Percentiles rank a stretch among this genome's conserved stretches.
Evolutionary conservation across 768 basidiomycete genomes (phyloP).

Genomic region (Cyathus striatus): DNA sequence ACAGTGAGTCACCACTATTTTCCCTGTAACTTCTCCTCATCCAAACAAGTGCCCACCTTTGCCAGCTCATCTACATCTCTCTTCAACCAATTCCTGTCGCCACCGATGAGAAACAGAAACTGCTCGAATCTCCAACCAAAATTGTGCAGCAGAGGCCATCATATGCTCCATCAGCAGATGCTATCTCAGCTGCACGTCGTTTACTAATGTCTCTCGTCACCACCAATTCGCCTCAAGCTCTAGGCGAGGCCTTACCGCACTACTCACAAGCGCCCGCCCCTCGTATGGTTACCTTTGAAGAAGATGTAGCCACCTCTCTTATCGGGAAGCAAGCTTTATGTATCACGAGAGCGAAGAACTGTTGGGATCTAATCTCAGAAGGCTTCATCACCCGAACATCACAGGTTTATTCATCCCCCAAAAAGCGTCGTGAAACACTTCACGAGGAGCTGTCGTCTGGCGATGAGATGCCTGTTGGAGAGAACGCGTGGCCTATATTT

Average conservation of each 20-base stretch:
- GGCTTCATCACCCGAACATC: conserved; percentile 40
- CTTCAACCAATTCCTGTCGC: conserved; percentile 44
- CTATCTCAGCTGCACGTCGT: conserved; percentile 46
- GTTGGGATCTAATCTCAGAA: conserved; percentile 58
- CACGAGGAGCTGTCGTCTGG: conserved; percentile 19
- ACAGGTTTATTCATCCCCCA: conserved; percentile 19
- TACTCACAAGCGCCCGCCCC: conserved; percentile 28
- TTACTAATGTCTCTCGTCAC: conserved; percentile 49
- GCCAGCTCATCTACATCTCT: conserved; percentile 67
- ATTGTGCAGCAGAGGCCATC: conserved; percentile 30
- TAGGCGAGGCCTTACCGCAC: conserved; percentile 51
- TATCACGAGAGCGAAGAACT: conserved; percentile 47
- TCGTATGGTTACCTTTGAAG: conserved; percentile 9
- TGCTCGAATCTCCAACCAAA: conserved; percentile 46
- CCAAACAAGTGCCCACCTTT: conserved; percentile 38
- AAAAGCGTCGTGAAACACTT: conserved; percentile 19
- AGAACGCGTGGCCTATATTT: conserved; percentile 67
- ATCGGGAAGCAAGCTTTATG: conserved; percentile 51
- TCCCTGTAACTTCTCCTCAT: neutral
- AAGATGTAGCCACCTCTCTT: conserved; percentile 47
- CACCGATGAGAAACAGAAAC: conserved; percentile 14
- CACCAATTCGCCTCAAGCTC: conserved; percentile 50
- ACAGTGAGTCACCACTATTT: conserved; percentile 53
- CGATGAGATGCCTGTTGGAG: conserved; percentile 36
- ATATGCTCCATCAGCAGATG: conserved; percentile 35